Base-by-base conservation (phyloP, 192 early-diverging fungal genomes). In the Umbelopsis ramanniana region DNA sequence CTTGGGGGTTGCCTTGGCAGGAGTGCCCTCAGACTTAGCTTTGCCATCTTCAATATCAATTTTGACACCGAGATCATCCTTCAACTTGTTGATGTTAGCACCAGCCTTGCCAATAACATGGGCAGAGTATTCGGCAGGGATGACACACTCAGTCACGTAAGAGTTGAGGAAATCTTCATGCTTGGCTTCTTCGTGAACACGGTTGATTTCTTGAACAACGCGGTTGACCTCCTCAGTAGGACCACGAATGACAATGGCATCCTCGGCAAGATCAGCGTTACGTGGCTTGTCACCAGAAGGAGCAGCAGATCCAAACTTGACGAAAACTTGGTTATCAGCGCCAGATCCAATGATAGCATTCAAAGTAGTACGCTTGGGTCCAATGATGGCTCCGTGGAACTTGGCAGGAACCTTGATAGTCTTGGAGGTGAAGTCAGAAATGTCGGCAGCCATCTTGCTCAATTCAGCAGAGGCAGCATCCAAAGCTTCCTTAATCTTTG, bases 81-180 rank as follows among this genome's bases (percentile, higher is more conserved):
- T 93, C 43, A 97, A 72, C 54, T 89, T 88, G 74, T 88, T 92
- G 66, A 99, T 87, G 71, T 89, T 87, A 71, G 89, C 90, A 73
- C 96, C 95, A 29, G 89, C 90, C 74, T 94, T 93, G n/a, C 97
- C 97, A 72, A 98, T 95, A 26, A 99, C 84, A 76, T 88, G 93
- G 29, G 87, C 84, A 72, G 84, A 89, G 71, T 80, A 85, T 60
- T 72, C 76, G 24, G 86, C 83, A 38, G 96, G 93, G 29, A 98
- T 89, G 14, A 83, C 76, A 53, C 98, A 81, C 52, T 91, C 90
- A 46, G 84, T 76, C 19, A 85, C 82, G 71, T 91, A 89, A 66
- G 94, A 88, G 75, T 92, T 92, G 78, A 84, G 80, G 24, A 86
- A 76, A 69, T 92, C 91, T 66, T 88, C 72, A 73, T 92, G 88